A percentile compares a stretch with the other conserved stretches of the same genome.
Conservation (phyloP, 345 rosid genomes). For the Hirschfeldia incana region DNA sequence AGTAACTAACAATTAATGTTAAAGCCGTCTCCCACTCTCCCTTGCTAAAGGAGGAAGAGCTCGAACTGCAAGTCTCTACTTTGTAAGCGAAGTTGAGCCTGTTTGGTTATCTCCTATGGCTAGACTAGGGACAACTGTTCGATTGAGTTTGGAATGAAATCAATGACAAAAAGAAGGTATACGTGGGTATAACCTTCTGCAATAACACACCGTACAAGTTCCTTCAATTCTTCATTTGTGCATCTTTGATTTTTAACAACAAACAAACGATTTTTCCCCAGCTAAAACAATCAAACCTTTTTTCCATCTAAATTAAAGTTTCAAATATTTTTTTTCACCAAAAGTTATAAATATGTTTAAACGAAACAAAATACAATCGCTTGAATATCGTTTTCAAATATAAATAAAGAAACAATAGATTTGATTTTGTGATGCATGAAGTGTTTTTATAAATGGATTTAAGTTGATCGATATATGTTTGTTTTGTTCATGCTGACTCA, state of each 20-base stretch:
- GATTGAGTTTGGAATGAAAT: no score
- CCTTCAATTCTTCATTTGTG: background rate
- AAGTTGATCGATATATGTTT: background rate
- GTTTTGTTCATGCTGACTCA: slow-evolving; percentile 24
- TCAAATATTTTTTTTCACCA: background rate
- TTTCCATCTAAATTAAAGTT: background rate
- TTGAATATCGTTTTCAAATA: background rate
- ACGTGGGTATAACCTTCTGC: background rate
- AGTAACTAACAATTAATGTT: no score
- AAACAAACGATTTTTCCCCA: background rate
- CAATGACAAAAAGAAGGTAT: background rate
- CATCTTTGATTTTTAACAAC: background rate
- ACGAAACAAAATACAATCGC: slow-evolving; percentile 1
- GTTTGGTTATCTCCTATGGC: no score
- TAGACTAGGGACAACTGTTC: no score
- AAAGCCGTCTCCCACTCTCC: no score
- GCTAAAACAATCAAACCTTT: background rate
- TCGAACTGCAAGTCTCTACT: no score
- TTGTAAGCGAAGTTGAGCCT: no score
- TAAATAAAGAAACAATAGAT: background rate
- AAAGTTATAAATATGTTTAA: background rate
- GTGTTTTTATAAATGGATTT: background rate
- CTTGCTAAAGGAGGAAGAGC: no score
- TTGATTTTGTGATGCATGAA: background rate
- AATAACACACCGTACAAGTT: background rate